phyloP scores from a whole-genome alignment of 2,329 filamentous ascomycete species.

The Diaporthe sp. region DNA sequence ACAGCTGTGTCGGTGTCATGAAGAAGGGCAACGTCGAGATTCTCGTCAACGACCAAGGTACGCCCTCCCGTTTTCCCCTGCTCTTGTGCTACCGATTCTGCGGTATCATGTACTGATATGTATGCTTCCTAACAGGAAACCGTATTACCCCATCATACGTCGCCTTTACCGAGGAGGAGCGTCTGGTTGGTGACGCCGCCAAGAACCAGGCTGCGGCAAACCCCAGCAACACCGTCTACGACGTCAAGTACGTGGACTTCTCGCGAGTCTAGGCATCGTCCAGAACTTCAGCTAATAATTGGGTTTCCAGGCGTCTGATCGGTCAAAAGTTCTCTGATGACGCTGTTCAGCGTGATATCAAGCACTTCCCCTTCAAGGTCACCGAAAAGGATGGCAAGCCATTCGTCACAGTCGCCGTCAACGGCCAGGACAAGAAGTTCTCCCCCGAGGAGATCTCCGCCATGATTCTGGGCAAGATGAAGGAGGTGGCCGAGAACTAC shows the following conservation, averaged over 20 bases:
- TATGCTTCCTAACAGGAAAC: conserved; percentile 67
- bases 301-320: conserved; percentile 75
- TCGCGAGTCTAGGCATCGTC: neutral
- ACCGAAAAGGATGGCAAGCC: conserved; percentile 91
- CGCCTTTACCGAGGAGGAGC: conserved; percentile 96
- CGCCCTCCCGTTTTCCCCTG: conserved; percentile 8
- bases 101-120: neutral
- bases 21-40: conserved; percentile 95
- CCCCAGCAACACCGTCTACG: conserved; percentile 80
- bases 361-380: conserved; percentile 99
- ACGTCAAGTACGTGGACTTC: conserved; percentile 77
- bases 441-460: conserved; percentile 84
- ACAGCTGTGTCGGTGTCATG: conserved; percentile 94
- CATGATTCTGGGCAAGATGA: conserved; percentile 88
- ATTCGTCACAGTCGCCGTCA: conserved; percentile 78
- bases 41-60: conserved; percentile 87
- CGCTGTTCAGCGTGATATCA: conserved; percentile 91
- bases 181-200: conserved; percentile 95
- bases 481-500: conserved; percentile 83
- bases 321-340: conserved; percentile 85
- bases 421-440: conserved; percentile 75
- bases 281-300: neutral
- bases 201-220: conserved; percentile 94
- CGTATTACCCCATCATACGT: conserved; percentile 96
- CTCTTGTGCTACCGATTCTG: no score